phyloP scores from a whole-genome alignment of 345 rosid genomes.

The Raphanus sativus region DNA sequence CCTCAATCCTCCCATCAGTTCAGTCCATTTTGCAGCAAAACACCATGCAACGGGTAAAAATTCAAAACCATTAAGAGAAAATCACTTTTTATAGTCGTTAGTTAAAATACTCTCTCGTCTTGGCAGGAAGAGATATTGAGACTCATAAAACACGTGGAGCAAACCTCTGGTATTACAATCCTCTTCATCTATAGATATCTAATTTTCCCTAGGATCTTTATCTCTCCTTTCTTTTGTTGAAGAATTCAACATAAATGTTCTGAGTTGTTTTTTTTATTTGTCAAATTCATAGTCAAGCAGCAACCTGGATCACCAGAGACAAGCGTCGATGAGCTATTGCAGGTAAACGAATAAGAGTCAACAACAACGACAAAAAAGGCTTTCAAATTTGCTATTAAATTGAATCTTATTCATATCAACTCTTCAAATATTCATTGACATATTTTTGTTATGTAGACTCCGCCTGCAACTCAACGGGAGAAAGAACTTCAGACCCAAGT shows the following conservation, averaged over 20 bases:
- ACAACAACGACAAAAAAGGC: not conserved
- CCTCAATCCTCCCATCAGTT: conserved; percentile 66
- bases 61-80: not conserved
- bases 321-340: conserved; percentile 57
- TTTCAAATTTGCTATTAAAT: not conserved
- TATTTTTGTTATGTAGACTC: conserved; percentile 45
- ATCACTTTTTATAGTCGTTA: not conserved
- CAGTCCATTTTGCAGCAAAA: conserved; percentile 86
- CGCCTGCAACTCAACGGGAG: conserved; percentile 60
- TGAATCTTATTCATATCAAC: not conserved
- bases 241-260: conserved; percentile 17
- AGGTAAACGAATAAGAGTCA: conserved; percentile 45
- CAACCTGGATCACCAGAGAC: conserved; percentile 56
- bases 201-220: conserved; percentile 4
- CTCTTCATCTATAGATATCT: not conserved
- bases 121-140: conserved; percentile 91
- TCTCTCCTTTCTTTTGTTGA: not conserved
- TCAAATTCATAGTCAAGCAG: conserved; percentile 62
- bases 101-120: conserved; percentile 13
- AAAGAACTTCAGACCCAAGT: conserved; percentile 74
- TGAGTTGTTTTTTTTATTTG: conserved; percentile 17
- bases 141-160: conserved; percentile 78
- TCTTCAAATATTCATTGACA: conserved; percentile 5
- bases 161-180: conserved; percentile 62
- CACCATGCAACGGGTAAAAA: conserved; percentile 65